These are phyloP conservation scores for Lachnum nothofagi DNA, from an alignment of 2,329 filamentous ascomycete species.

Conservation along the genomic window DNA sequence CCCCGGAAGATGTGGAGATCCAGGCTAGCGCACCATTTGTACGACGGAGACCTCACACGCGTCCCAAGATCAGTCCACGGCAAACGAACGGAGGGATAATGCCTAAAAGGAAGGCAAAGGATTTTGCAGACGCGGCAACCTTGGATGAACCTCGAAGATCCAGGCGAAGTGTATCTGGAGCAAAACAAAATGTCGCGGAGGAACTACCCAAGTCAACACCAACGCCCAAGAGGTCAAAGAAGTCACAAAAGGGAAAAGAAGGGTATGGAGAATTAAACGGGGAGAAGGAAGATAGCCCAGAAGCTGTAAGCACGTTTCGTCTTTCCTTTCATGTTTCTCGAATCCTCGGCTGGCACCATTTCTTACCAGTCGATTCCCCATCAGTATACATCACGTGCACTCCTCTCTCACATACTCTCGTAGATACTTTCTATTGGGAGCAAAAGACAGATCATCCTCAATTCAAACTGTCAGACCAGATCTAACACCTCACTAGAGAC, in stretches of 20 bases:
- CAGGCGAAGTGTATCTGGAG: constrained; percentile 18
- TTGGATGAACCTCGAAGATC: constrained; percentile 24
- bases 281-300: not conserved
- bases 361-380: no score
- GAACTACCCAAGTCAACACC: constrained; percentile 5
- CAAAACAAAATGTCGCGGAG: constrained; percentile 12
- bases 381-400: not conserved
- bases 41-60: not conserved
- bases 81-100: constrained; percentile 9
- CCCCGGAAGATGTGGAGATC: not conserved
- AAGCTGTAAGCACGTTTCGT: not conserved
- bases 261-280: not conserved
- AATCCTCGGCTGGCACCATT: no score
- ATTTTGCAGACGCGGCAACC: constrained; percentile 10
- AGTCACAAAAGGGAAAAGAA: constrained; percentile 2
- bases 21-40: not conserved
- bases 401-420: not conserved
- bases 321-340: no score
- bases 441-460: not conserved
- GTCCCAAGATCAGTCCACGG: not conserved
- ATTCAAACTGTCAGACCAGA: not conserved
- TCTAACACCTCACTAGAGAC: constrained; percentile 2
- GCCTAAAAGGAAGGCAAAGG: constrained; percentile 29
- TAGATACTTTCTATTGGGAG: not conserved
- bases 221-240: constrained; percentile 9